Conservation (phyloP, 306 rosid genomes). For the Quercus mongolica region DNA sequence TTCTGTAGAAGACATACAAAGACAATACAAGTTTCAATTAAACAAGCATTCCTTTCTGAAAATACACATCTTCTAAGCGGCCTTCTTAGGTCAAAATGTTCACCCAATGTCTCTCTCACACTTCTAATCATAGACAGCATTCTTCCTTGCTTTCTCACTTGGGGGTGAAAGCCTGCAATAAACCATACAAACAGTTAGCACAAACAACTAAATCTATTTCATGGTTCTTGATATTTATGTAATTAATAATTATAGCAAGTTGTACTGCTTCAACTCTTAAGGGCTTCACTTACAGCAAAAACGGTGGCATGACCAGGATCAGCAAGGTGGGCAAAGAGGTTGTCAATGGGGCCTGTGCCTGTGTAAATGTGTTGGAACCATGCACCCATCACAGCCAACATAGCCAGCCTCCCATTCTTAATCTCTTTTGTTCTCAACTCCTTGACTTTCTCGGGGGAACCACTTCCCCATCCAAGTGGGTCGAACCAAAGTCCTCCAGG, state of each 20-base stretch:
- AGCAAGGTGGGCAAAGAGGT: constrained; percentile 79
- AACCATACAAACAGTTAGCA: constrained; percentile 13
- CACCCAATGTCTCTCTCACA: constrained; percentile 19
- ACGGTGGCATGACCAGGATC: constrained; percentile 80
- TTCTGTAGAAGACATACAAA: constrained; percentile 38
- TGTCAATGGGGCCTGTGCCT: constrained; percentile 73
- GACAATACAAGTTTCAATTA: constrained; percentile 32
- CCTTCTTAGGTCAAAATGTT: neutral
- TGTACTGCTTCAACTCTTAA: neutral
- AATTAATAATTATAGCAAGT: neutral
- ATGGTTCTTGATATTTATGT: neutral
- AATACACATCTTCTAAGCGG: constrained; percentile 3
- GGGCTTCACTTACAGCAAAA: constrained; percentile 45
- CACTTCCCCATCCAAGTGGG: constrained; percentile 73
- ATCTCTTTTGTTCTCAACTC: constrained; percentile 79
- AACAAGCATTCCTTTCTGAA: constrained; percentile 21
- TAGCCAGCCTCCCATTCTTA: constrained; percentile 68
- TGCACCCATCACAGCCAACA: constrained; percentile 82
- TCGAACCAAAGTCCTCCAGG: constrained; percentile 78
- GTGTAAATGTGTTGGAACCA: constrained; percentile 83
- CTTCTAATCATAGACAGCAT: constrained; percentile 9
- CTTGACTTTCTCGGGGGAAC: constrained; percentile 67
- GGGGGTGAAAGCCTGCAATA: constrained; percentile 67
- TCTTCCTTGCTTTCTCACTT: constrained; percentile 37
- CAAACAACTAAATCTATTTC: neutral